A percentile compares a stretch with the other conserved stretches of the same genome.
Evolutionary conservation across 192 early-diverging fungal species (phyloP).

Genomic region (Coemansia furcata): DNA sequence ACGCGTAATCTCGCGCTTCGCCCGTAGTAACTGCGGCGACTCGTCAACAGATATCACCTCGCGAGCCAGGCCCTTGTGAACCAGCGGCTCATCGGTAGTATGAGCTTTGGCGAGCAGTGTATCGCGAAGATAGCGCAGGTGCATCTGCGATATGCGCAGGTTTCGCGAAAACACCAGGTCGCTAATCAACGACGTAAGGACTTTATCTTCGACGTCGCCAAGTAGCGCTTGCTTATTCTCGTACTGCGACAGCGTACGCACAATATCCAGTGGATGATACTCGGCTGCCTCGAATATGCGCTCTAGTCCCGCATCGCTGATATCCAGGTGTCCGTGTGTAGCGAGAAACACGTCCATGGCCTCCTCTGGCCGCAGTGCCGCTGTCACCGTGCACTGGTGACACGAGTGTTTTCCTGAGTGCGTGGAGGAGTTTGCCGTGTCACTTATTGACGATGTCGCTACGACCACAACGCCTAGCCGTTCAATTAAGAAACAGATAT

Average conservation of each 20-base stretch:
- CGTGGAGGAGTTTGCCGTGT: not conserved
- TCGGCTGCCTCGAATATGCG: slow-evolving; percentile 11
- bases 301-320: slow-evolving; percentile 3
- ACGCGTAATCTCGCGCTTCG: slow-evolving; percentile 7
- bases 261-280: slow-evolving; percentile 20
- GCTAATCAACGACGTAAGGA: not conserved
- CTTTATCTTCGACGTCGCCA: not conserved
- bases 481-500: not conserved
- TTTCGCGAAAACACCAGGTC: slow-evolving; percentile 5
- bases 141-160: slow-evolving; percentile 23
- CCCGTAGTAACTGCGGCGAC: slow-evolving; percentile 5
- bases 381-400: slow-evolving; percentile 10
- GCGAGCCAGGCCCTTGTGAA: not conserved
- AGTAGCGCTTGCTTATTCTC: not conserved
- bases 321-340: not conserved
- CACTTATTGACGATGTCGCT: not conserved
- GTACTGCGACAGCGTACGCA: slow-evolving; percentile 2
- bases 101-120: not conserved
- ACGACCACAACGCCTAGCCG: slow-evolving; percentile 4
- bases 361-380: not conserved
- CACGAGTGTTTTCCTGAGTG: not conserved
- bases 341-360: slow-evolving; percentile 17
- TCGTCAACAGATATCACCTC: not conserved
- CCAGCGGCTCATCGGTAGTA: not conserved
- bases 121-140: slow-evolving; percentile 11